Evolutionary conservation across 495 filamentous ascomycete species (phyloP).

Genomic region (Niebla homalea): DNA sequence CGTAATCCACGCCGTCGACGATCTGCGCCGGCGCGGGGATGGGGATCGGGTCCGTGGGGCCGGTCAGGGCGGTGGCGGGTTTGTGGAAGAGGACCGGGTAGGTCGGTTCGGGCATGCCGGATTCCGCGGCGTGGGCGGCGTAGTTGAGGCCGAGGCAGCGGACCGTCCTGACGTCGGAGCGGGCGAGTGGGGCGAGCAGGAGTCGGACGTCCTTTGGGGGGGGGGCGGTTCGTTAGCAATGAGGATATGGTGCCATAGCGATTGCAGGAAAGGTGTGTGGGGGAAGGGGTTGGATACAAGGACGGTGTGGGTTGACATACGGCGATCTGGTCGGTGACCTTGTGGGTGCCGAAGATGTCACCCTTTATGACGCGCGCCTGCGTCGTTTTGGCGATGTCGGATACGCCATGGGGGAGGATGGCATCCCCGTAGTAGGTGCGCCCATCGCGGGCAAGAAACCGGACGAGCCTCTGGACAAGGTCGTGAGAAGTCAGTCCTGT

Average conservation of each 20-base stretch:
- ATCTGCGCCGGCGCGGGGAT: conserved; percentile 45
- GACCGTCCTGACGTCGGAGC: conserved; percentile 56
- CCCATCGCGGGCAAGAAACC: conserved; percentile 67
- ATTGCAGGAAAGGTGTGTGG: not conserved
- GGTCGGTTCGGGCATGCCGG: conserved; percentile 53
- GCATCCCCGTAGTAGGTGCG: conserved; percentile 74
- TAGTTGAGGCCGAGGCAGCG: conserved; percentile 77
- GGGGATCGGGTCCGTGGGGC: conserved; percentile 58
- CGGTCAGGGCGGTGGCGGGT: conserved; percentile 56
- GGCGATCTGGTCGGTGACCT: conserved; percentile 54
- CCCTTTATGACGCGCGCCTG: conserved; percentile 58
- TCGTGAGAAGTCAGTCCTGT: not conserved
- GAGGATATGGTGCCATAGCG: not conserved
- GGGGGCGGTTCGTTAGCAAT: conserved; percentile 1
- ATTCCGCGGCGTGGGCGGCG: conserved; percentile 64
- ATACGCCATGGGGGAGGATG: conserved; percentile 52
- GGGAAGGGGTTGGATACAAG: not conserved
- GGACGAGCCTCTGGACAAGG: conserved; percentile 50
- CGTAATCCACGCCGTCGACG: conserved; percentile 60
- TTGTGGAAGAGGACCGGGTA: conserved; percentile 79
- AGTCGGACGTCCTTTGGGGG: conserved; percentile 52
- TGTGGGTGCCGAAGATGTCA: conserved; percentile 57
- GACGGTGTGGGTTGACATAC: conserved; percentile 6
- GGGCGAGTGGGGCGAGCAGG: conserved; percentile 56
- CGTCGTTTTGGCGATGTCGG: conserved; percentile 51